Conservation (phyloP, 208 protist species). For the Acanthamoeba healyi region DNA sequence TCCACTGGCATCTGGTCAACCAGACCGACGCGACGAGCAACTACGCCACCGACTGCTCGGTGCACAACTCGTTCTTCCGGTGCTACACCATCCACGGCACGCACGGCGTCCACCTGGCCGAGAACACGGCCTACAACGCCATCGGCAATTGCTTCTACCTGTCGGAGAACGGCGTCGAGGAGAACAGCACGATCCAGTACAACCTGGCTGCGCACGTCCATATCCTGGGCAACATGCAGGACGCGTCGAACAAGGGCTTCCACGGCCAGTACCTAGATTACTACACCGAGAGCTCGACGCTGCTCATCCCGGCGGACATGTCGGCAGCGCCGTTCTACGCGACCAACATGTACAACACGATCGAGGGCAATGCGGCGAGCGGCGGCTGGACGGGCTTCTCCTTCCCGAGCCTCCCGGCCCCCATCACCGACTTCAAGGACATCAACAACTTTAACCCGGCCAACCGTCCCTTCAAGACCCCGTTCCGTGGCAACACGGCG, state of each 20-base stretch:
- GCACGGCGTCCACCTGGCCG: constrained; percentile 75
- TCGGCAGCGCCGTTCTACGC: constrained; percentile 85
- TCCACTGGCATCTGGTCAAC: constrained; percentile 84
- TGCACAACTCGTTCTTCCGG: constrained; percentile 82
- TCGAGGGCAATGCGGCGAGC: constrained; percentile 86
- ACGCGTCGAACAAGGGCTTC: too few relatives aligned
- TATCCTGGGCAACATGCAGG: constrained; percentile 67
- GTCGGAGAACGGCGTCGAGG: constrained; percentile 87
- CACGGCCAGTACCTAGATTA: background rate
- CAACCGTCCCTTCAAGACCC: constrained; percentile 36
- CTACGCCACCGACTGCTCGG: constrained; percentile 80
- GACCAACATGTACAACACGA: constrained; percentile 85
- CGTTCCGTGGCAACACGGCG: constrained; percentile 77
- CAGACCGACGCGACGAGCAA: background rate
- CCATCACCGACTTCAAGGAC: constrained; percentile 74
- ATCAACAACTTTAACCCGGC: background rate
- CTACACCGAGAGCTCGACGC: background rate
- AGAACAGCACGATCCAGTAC: constrained; percentile 86
- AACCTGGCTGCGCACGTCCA: constrained; percentile 87
- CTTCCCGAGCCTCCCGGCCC: constrained; percentile 79
- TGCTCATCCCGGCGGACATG: constrained; percentile 77
- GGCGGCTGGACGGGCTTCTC: constrained; percentile 87
- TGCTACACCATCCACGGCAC: constrained; percentile 87
- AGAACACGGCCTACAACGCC: constrained; percentile 87
- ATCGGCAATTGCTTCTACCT: constrained; percentile 89